Base-by-base conservation (phyloP, 169 alveolate genomes). In the Plasmodium inui region DNA sequence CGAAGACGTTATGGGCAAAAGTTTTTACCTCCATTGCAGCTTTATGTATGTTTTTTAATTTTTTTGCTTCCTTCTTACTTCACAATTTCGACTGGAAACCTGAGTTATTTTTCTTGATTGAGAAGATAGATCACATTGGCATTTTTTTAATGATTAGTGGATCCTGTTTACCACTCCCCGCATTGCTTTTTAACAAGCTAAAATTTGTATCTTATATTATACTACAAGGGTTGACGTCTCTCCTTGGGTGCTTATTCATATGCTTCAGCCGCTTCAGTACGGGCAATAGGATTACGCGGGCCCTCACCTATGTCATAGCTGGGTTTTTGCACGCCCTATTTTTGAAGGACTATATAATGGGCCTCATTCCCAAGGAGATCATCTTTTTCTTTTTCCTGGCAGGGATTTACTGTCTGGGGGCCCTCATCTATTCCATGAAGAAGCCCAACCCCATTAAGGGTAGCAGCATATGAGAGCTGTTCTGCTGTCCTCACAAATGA, bases 131-230 rank as follows among this genome's bases (percentile, higher is more conserved):
- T 78, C 92, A 81, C 78, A 81, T 95, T 71, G 97, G 95, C 28
- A 96, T 96, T 41, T 96, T 96, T 50, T 85, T 96, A 88, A 96
- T 96, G 97, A 95, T 96, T 12, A 96, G 97, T 73, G 97, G 96
- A 5, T 92, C 97, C 41, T 94, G 90, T 34, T 17, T 95, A 26
- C 97, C 97, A 7, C 80, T 89, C 17, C 72, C 92, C 5, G 72
- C 88, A 19, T 80, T 92, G 55, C 53, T 72, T n/a, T 82, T 92
- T 55, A 95, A 61, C 61, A 83, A 89, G 34, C 83, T 92, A 83
- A 44, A 85, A 55, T 44, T 83, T 28, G 74, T 89, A 39, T 57
- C 81, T 10, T 72, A 83, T 44, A 67, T 92, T 30, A 90, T 92
- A 2, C 57, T 93, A 17, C 97, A 96, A 83, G 95, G 92, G 74